A percentile compares a stretch with the other conserved stretches of the same genome.
phyloP scores from a whole-genome alignment of 2,329 filamentous ascomycete species.

The Venturia nashicola region DNA sequence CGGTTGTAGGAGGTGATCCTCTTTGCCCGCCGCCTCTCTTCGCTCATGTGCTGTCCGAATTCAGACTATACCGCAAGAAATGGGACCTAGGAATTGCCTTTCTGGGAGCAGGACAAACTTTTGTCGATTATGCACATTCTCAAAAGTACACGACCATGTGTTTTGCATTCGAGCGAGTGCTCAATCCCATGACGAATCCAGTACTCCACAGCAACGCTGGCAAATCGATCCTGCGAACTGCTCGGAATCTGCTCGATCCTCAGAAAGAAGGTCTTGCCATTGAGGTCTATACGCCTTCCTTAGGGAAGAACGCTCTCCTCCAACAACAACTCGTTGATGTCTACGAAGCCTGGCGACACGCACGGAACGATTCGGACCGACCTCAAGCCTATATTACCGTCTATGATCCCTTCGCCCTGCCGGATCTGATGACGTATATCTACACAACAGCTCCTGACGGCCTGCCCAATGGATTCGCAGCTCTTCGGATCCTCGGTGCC shows the following conservation, averaged over 20 bases:
- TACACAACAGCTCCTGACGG: slow-evolving; percentile 23
- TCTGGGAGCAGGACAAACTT: slow-evolving; percentile 23
- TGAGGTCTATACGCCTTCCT: slow-evolving; percentile 23
- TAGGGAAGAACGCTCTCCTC: slow-evolving; percentile 19
- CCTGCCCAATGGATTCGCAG: slow-evolving; percentile 25
- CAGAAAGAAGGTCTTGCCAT: slow-evolving; percentile 23
- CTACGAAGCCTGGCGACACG: slow-evolving; percentile 27
- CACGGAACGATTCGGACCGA: slow-evolving; percentile 20
- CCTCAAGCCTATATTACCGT: slow-evolving; percentile 29
- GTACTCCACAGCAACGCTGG: slow-evolving; percentile 23
- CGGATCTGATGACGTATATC: slow-evolving; percentile 28
- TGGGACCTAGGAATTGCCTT: slow-evolving; percentile 23
- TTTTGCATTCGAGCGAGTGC: slow-evolving; percentile 27
- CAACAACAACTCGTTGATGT: slow-evolving; percentile 22
- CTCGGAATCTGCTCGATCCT: slow-evolving; percentile 24
- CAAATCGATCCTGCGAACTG: slow-evolving; percentile 26
- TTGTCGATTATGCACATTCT: slow-evolving; percentile 20
- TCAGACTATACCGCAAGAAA: slow-evolving; percentile 21
- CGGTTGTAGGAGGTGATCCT: slow-evolving; percentile 28
- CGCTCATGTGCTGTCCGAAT: slow-evolving; percentile 22
- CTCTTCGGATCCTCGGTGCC: slow-evolving; percentile 24
- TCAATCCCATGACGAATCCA: slow-evolving; percentile 29
- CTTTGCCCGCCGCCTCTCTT: slow-evolving; percentile 20
- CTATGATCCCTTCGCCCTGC: slow-evolving; percentile 28
- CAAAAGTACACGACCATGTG: slow-evolving; percentile 24